Evolutionary conservation across 2,329 filamentous ascomycete genomes (phyloP), one percentile per base, ranked within the genome.

Genomic region (Penicillium thymicola): DNA sequence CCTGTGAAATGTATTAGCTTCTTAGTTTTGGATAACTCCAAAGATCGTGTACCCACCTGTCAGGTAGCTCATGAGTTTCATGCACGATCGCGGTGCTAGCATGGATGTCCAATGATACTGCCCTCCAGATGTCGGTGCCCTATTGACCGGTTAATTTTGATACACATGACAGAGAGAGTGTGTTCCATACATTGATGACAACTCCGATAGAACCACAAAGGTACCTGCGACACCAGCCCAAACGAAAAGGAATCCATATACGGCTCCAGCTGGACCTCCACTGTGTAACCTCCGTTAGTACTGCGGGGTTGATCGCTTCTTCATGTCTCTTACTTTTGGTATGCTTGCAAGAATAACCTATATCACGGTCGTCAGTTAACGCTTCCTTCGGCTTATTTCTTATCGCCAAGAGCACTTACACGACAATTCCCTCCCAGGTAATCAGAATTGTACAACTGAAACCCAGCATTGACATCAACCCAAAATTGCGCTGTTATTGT

Each of bases 101-200:
- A 76, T 73, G 5, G 71, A 70, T 0, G 72, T 72, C 73, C 74
- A 76, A 46, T 76, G 73, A 36, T 76, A 76, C 55, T 76, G 74
- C 1, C 73, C 73, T 27, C 70, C 70, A 23, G 70, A 67, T 2
- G 70, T 72, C 0, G 70, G 71, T 18, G 66, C 67, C 68, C 70
- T 73, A 28, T 21, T 16, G 10, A 7, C 11, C 2, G 5, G 21
- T 57, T 21, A 51, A 27, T 44, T 37, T 14, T 5, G 7, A 4
- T 11, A 10, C 4, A 2, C 3, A 16, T 27, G 1, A 13, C 7
- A 16, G 11, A 30, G 9, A 28, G 1, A 30, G 8, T 6, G 11
- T 2, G 11, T 32, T 11, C 10, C 57, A 21, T 61, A 71, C 70
- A 74, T 74, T 4, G 71, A 74, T 2, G 64, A 68, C 60, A 74